Conservation (phyloP, 169 alveolate genomes). For the Eimeria acervulina region DNA sequence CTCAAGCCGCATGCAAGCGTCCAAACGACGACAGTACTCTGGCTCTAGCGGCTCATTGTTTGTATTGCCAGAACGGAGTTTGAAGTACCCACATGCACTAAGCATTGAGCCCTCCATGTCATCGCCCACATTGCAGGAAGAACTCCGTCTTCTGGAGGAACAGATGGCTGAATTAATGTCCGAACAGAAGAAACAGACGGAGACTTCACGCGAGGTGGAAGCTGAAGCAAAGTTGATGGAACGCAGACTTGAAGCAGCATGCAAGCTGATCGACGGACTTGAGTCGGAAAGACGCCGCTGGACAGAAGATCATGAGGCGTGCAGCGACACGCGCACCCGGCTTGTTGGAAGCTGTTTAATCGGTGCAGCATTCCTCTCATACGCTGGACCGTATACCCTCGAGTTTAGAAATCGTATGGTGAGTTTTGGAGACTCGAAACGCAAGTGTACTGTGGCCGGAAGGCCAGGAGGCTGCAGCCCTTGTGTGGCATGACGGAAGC, state of each 20-base stretch:
- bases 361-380: conserved; percentile 95
- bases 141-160: conserved; percentile 90
- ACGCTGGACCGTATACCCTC: conserved; percentile 96
- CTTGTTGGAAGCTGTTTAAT: conserved; percentile 95
- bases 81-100: background rate
- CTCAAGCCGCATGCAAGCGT: background rate
- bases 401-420: conserved; percentile 95
- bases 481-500: background rate
- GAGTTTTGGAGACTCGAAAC: background rate
- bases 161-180: conserved; percentile 91
- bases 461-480: background rate
- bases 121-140: conserved; percentile 85
- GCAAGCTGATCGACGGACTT: conserved; percentile 94
- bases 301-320: conserved; percentile 92
- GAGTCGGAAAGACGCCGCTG: conserved; percentile 93
- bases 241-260: conserved; percentile 94
- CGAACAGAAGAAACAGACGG: conserved; percentile 92
- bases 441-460: background rate
- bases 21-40: background rate
- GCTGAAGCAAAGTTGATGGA: conserved; percentile 92
- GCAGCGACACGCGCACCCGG: conserved; percentile 90
- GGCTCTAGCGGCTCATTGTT: background rate
- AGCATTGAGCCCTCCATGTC: background rate
- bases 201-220: conserved; percentile 93
- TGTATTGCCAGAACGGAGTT: background rate